Evolutionary conservation across 2,329 filamentous ascomycete genomes (phyloP), one percentile per base, ranked within the genome.

Genomic region (Fusarium sp.): DNA sequence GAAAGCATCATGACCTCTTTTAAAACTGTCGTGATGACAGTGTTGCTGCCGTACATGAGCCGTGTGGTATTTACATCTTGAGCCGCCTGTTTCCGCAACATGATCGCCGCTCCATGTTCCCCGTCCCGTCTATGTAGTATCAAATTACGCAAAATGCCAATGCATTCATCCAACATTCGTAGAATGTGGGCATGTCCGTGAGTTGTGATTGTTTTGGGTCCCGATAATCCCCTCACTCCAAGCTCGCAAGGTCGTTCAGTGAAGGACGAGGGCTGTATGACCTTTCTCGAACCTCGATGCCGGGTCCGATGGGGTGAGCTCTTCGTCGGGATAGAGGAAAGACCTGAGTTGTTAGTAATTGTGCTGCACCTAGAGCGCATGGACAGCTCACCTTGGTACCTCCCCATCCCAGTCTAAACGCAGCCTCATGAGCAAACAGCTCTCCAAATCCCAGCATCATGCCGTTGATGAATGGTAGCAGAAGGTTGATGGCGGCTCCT

Each of bases 391-490:
- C 97, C 91, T 97, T 97, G 70, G 97, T 98, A 64, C 93, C 93
- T 74, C 93, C 92, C 97, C 97, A 99, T 70, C 97, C 97, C 77
- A 98, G 86, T 79, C 96, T 88, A 81, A 96, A 99, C 2, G 97
- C 97, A 60, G 94, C 93, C 86, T 99, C 97, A 81, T 99, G 97
- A 64, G 97, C 97, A 83, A 99, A 96, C 61, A 99, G 85, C 85
- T 99, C 97, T 77, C 97, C 97, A 80, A 99, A 98, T 3, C 97
- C 97, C 80, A 99, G 85, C 97, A 99, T 99, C 87, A 99, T 90
- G 56, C 97, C 97, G 85, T 99, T 99, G 80, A 99, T 91, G 80
- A 99, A 99, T 0, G 97, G 97, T 23, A 99, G 85, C 1, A 99
- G 80, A n/a, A 99, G 87, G 82, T 99, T 99, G 85, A 99, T 99